These are phyloP conservation scores for Orobanche coerulescens DNA, from an alignment of 257 asterid genomes.

Conservation along the genomic window DNA sequence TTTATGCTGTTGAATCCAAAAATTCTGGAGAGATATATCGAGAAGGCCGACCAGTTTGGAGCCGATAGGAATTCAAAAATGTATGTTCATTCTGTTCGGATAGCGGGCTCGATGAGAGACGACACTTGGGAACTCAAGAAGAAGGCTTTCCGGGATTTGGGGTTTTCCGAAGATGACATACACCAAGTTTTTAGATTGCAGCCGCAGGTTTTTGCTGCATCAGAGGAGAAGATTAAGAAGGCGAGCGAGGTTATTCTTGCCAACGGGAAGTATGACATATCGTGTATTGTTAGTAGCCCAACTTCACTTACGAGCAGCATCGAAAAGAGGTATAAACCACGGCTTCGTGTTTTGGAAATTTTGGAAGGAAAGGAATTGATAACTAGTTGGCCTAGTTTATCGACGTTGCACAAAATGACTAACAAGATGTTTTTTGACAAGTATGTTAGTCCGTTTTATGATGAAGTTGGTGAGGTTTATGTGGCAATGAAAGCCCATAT, in stretches of 20 bases:
- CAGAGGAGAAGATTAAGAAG: conserved; percentile 19
- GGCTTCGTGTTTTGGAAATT: conserved; percentile 17
- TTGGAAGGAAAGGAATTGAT: conserved; percentile 24
- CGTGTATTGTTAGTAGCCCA: conserved; percentile 12
- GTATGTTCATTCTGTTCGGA: conserved; percentile 22
- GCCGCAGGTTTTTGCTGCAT: neutral
- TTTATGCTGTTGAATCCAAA: conserved; percentile 29
- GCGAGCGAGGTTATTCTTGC: conserved; percentile 20
- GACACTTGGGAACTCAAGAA: conserved; percentile 24
- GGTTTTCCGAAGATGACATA: conserved; percentile 24
- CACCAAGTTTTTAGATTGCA: neutral
- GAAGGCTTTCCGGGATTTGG: conserved; percentile 18
- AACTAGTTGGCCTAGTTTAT: conserved; percentile 18
- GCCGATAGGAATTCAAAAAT: neutral
- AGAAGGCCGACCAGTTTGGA: conserved; percentile 26
- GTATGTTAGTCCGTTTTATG: conserved; percentile 1
- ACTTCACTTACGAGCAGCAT: conserved; percentile 5
- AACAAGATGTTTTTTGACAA: conserved; percentile 1
- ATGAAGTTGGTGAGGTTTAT: conserved; percentile 15
- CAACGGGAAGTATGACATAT: conserved; percentile 18
- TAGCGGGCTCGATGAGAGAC: conserved; percentile 14
- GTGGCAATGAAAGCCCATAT: neutral
- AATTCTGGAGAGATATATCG: conserved; percentile 20
- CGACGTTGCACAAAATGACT: neutral
- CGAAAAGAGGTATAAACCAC: conserved; percentile 24